Base-by-base conservation (phyloP, 1,284 basidiomycete genomes). In the Austroboletus niveus region DNA sequence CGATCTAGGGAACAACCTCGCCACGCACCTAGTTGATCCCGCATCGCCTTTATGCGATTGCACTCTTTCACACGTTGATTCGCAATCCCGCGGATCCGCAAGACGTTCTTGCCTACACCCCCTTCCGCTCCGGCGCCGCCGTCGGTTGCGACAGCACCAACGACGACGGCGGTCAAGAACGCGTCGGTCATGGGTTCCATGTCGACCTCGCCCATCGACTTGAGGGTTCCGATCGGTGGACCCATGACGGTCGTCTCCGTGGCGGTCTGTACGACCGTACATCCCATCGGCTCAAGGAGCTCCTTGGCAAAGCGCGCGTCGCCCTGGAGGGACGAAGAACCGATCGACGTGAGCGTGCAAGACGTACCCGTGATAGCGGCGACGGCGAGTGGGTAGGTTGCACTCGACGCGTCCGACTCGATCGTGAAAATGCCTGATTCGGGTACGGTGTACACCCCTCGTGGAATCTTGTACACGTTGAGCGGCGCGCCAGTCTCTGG, bases 101-200 rank as follows among this genome's bases (percentile, higher is more conserved):
- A 92, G 55, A 78, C 78, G 29, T 73, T 78, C 54, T 69, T 47
- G 64, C 70, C 57, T 5, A 56, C 48, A 20, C 54, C 42, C 7
- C 58, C 48, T 48, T 52, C 45, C 64, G 71, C 32, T 1, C 76
- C 63, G 35, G 66, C 56, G 9, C 75, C 65, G 8, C 64, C 70
- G 27, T 65, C 60, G 8, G 75, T 58, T 0, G 93, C 92, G 22
- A 96, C 90, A 49, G 96, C 95, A 46, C 94, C 93, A 15, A 99
- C 75, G 3, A 89, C 94, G 8, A 85, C 89, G 1, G 96, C 96
- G 1, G 95, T 98, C 70, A 99, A 81, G 78, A 99, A 99, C 7
- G 95, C 96, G 69, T 99, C 96, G 10, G 97, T 99, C 96, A 99
- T 99, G n/a, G 89, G 86, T 72, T 98, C 94, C 97, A 99, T 99